Evolutionary conservation across 129 eudicot genomes (phyloP), one percentile per base, ranked within the genome.

Genomic region (Sambucus nigra): DNA sequence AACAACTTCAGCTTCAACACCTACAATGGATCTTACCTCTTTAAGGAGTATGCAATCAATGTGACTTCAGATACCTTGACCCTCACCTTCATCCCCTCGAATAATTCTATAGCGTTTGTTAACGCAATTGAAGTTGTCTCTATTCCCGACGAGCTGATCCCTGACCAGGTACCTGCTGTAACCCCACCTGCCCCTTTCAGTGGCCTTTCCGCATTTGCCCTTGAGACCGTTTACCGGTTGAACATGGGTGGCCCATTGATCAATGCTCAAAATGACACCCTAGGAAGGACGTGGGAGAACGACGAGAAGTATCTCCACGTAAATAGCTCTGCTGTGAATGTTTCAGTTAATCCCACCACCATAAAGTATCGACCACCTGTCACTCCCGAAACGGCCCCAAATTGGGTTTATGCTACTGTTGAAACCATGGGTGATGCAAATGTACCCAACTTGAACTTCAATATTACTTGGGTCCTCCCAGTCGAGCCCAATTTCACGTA

Each of bases 61-160:
- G 94, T 92, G 66, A 77, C 79, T 47, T 70, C 91, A 11, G 45
- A 75, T 70, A 76, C 69, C 63, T 75, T 92, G 71, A 49, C 65
- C 38, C 31, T 92, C 16, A 73, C 66, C 33, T 82, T 92, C 51
- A 58, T 92, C 50, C 99, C 99, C 25, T 79, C 82, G 22, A 92
- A 92, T 67, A 73, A 75, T 38, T 92, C 99, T 7, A 39, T 77
- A 7, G 99, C 91, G 10, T 92, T 77, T 67, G 71, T 92, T 18
- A 92, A 92, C 61, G 99, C 94, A 5, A 92, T 92, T 53, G 96
- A 92, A 64, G 84, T 86, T 59, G 94, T 86, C 21, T 92, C 99
- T 0, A 35, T 80, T 23, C 99, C 96, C 11, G 83, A 92, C 60
- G 64, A 57, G 48, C 52, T 92, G 57, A 50, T 86, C 48, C 94